A percentile compares a stretch with the other conserved stretches of the same genome.
These are phyloP conservation scores for Trifolium dubium DNA, from an alignment of 306 rosid species.

Conservation along the genomic window DNA sequence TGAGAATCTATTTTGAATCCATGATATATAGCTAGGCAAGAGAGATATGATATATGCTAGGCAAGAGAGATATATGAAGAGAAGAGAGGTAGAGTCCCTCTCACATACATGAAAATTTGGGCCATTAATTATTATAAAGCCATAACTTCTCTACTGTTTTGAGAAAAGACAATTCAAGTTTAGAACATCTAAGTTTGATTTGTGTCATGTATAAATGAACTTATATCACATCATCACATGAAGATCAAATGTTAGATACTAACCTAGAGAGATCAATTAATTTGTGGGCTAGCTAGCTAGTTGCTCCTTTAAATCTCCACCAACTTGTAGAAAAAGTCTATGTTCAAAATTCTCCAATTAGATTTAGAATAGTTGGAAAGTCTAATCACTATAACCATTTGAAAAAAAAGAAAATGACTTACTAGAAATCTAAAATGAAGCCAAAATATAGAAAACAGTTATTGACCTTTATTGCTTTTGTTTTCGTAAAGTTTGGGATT, in stretches of 20 bases:
- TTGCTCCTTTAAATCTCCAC: conserved; percentile 40
- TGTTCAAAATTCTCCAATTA: conserved; percentile 20
- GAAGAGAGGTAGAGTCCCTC: neutral
- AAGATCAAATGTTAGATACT: conserved; percentile 34
- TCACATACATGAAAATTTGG: conserved; percentile 49
- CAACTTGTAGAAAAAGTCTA: conserved; percentile 15
- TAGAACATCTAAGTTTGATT: conserved; percentile 7
- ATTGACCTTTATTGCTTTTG: conserved; percentile 5
- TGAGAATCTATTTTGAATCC: neutral
- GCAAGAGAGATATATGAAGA: neutral
- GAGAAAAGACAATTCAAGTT: conserved; percentile 32
- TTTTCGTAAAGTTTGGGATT: conserved; percentile 4
- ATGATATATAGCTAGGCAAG: neutral
- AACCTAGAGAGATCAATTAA: neutral
- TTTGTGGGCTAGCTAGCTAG: conserved; percentile 42
- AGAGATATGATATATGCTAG: too few species aligned
- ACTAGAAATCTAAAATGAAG: conserved; percentile 27
- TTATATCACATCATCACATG: conserved; percentile 35
- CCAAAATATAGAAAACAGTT: conserved; percentile 39
- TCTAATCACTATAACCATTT: conserved; percentile 29
- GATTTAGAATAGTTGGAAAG: conserved; percentile 16
- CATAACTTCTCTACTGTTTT: conserved; percentile 17
- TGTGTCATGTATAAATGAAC: neutral
- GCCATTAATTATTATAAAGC: conserved; percentile 30
- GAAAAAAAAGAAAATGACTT: conserved; percentile 35